These are phyloP conservation scores for Microbotryomycetes sp. DNA, from an alignment of 1,284 basidiomycete genomes.

Conservation along the genomic window DNA sequence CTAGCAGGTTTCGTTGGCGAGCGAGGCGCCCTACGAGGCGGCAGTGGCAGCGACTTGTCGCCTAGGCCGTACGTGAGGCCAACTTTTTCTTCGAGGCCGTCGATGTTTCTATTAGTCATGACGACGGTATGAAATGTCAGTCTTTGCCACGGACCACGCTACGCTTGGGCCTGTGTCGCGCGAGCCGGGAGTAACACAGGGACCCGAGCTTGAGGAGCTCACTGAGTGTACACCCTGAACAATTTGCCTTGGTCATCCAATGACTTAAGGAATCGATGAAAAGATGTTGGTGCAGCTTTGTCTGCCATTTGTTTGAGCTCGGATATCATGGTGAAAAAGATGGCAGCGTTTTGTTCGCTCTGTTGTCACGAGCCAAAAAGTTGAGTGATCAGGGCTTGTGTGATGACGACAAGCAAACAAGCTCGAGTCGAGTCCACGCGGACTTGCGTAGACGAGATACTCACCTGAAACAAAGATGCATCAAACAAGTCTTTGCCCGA, in stretches of 20 bases:
- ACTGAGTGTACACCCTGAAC: constrained; percentile 82
- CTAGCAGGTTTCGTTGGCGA: neutral
- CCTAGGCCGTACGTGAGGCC: constrained; percentile 68
- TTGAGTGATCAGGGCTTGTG: neutral
- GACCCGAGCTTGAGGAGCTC: neutral
- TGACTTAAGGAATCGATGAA: constrained; percentile 67
- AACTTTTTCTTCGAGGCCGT: constrained; percentile 76
- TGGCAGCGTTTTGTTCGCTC: constrained; percentile 64
- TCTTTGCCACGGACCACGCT: neutral
- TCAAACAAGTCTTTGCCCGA: constrained; percentile 88
- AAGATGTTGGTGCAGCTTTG: constrained; percentile 69
- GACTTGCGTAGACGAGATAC: constrained; percentile 36
- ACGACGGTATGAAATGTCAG: neutral
- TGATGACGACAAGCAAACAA: neutral
- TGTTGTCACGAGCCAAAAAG: constrained; percentile 36
- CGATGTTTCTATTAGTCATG: constrained; percentile 58
- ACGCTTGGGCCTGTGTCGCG: no score
- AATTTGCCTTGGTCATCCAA: constrained; percentile 72
- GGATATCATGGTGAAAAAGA: constrained; percentile 85
- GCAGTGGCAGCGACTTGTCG: constrained; percentile 18
- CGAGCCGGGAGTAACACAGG: no score
- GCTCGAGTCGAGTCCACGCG: neutral
- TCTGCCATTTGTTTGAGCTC: constrained; percentile 67
- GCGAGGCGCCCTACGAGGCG: constrained; percentile 8
- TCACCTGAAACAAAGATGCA: constrained; percentile 77